Evolutionary conservation across 2,329 filamentous ascomycete genomes (phyloP).

Genomic region (Paecilomyces sp.): DNA sequence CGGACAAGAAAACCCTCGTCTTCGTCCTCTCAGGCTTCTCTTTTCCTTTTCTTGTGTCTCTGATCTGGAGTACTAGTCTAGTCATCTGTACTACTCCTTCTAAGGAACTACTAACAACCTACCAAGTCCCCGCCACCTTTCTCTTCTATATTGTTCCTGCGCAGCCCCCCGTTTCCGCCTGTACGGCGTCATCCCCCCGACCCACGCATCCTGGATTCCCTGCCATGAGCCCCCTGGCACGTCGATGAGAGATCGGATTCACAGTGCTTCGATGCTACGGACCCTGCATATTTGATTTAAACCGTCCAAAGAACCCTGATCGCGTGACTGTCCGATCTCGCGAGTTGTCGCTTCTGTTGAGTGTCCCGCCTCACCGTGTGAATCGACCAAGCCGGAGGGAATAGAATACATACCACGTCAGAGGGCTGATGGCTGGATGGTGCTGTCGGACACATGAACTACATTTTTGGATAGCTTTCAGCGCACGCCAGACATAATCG

Average conservation of each 20-base stretch:
- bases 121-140: background rate
- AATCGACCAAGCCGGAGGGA: background rate
- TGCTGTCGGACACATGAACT: constrained; percentile 20
- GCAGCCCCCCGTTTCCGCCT: background rate
- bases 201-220: background rate
- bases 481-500: constrained; percentile 16
- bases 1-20: background rate
- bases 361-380: background rate
- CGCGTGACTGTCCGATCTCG: background rate
- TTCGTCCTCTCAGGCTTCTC: background rate
- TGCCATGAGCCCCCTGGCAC: background rate
- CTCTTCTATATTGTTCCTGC: background rate
- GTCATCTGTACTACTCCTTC: background rate
- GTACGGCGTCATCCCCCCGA: background rate
- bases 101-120: background rate
- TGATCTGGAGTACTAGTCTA: background rate
- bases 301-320: background rate
- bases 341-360: background rate
- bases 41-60: background rate
- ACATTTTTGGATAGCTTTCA: constrained; percentile 10
- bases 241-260: background rate
- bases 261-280: background rate
- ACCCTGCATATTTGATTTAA: background rate
- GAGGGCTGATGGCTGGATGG: background rate
- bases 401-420: background rate